Conservation (phyloP, 768 basidiomycete genomes). For the Asterophora parasitica region DNA sequence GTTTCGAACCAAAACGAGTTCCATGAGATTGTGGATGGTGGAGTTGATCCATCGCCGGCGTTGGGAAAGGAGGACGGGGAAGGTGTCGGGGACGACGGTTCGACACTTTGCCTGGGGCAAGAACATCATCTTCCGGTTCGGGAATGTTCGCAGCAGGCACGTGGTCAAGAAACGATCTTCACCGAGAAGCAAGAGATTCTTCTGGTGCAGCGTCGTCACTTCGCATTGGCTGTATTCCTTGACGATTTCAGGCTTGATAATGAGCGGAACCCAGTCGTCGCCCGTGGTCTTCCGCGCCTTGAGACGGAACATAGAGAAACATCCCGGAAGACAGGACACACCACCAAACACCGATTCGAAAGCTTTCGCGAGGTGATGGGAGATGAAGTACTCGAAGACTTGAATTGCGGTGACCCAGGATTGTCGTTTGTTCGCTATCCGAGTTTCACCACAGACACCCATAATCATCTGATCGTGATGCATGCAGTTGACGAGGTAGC, state of each 20-base stretch:
- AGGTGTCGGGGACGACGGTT: constrained; percentile 95
- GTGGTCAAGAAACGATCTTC: constrained; percentile 99
- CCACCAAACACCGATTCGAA: constrained; percentile 99
- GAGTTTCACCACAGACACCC: constrained; percentile 98
- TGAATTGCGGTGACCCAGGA: constrained; percentile 99
- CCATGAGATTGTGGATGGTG: constrained; percentile 99
- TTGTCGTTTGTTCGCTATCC: constrained; percentile 96
- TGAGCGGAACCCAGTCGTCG: constrained; percentile 96
- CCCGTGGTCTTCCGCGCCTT: constrained; percentile 86
- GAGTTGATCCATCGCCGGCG: constrained; percentile 99
- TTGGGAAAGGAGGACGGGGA: constrained; percentile 89
- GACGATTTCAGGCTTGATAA: constrained; percentile 95
- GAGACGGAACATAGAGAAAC: constrained; percentile 98
- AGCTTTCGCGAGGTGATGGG: constrained; percentile 95
- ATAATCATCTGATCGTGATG: constrained; percentile 98
- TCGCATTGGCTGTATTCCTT: constrained; percentile 95
- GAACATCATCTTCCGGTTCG: constrained; percentile 99
- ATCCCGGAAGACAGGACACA: constrained; percentile 98
- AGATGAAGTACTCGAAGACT: constrained; percentile 98
- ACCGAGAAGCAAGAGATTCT: constrained; percentile 92
- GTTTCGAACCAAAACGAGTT: constrained; percentile 93
- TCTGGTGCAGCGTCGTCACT: constrained; percentile 94
- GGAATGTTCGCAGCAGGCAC: constrained; percentile 93
- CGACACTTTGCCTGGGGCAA: constrained; percentile 92
- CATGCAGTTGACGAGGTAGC: constrained; percentile 94